Conservation (phyloP, 2,329 filamentous ascomycete species). For the Talaromyces sp. region DNA sequence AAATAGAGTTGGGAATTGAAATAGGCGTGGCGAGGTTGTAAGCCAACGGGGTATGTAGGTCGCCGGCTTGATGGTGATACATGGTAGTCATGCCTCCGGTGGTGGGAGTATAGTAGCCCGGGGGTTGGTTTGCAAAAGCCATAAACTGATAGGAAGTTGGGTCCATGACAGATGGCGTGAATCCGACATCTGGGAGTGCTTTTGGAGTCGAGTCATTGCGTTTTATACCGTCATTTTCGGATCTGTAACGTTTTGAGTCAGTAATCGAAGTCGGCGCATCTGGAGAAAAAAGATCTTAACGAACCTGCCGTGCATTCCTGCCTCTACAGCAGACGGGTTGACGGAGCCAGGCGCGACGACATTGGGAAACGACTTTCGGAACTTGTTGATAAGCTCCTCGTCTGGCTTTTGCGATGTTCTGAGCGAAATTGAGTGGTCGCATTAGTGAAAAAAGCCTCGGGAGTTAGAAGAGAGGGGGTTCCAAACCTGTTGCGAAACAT, state of each 20-base stretch:
- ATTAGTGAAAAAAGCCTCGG: background rate
- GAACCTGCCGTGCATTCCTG: constrained; percentile 17
- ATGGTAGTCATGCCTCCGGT: constrained; percentile 71
- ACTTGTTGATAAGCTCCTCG: constrained; percentile 77
- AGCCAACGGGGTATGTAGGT: constrained; percentile 74
- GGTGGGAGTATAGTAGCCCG: constrained; percentile 83
- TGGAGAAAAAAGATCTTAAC: background rate
- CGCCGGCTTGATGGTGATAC: constrained; percentile 77
- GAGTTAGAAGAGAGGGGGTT: background rate
- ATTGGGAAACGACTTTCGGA: constrained; percentile 77
- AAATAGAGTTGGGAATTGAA: constrained; percentile 66
- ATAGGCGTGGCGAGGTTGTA: constrained; percentile 75
- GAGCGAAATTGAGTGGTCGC: constrained; percentile 7
- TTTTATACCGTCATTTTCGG: constrained; percentile 52
- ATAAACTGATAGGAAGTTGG: constrained; percentile 77
- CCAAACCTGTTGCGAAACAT: constrained; percentile 48
- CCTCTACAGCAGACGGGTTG: constrained; percentile 18
- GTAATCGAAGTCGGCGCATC: background rate
- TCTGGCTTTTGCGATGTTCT: constrained; percentile 80
- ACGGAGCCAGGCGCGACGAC: constrained; percentile 51
- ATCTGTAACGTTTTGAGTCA: constrained; percentile 24
- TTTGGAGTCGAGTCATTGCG: constrained; percentile 80
- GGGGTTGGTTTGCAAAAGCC: constrained; percentile 70
- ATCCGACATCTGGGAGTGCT: constrained; percentile 76
- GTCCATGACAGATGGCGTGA: constrained; percentile 85